Evolutionary conservation across 345 rosid species (phyloP).

Genomic region (Angophora floribunda): DNA sequence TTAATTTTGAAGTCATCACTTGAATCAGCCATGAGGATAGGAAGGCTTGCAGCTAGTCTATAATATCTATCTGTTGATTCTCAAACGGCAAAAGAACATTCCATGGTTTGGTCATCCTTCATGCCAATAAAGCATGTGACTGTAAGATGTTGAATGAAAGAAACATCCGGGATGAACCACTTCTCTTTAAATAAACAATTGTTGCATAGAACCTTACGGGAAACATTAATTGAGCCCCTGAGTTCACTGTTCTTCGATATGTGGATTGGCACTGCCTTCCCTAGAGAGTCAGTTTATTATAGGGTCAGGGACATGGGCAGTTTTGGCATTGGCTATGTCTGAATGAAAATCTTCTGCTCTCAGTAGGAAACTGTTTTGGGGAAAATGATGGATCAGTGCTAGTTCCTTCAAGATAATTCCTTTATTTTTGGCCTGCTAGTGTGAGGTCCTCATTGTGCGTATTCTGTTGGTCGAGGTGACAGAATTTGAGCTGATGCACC

Average conservation of each 20-base stretch:
- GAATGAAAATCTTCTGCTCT: background rate
- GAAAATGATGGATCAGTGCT: background rate
- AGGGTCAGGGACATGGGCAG: background rate
- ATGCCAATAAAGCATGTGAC: background rate
- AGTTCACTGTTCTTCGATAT: background rate
- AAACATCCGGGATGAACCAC: background rate
- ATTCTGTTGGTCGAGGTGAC: background rate
- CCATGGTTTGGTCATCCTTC: background rate
- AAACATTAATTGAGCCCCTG: background rate
- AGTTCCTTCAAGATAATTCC: background rate
- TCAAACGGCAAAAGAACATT: background rate
- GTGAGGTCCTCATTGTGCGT: background rate
- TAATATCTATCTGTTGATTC: background rate
- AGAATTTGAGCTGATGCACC: background rate
- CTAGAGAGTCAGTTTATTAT: background rate
- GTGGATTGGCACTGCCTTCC: background rate
- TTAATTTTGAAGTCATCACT: background rate
- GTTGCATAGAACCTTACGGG: background rate
- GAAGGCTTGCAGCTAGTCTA: background rate
- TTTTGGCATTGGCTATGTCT: background rate
- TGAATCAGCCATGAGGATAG: background rate
- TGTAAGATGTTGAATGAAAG: background rate
- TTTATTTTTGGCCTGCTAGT: background rate
- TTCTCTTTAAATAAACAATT: background rate
- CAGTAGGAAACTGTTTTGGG: background rate